Evolutionary conservation across 2,329 filamentous ascomycete genomes (phyloP).

Genomic region (Macroventuria anomochaeta): DNA sequence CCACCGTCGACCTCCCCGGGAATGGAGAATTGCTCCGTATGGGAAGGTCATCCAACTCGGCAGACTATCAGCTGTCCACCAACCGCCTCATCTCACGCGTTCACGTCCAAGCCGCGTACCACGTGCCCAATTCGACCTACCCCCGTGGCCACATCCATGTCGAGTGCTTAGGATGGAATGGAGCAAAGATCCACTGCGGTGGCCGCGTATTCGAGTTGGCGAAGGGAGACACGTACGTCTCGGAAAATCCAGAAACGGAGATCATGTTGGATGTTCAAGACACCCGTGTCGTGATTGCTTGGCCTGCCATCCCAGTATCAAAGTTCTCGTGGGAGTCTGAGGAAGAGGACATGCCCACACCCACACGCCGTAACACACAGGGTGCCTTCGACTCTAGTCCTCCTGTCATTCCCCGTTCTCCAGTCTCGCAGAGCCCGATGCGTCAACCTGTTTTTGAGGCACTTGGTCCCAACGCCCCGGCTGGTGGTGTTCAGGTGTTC

Average conservation of each 20-base stretch:
- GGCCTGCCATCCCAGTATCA: conserved; percentile 72
- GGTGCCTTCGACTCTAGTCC: conserved; percentile 63
- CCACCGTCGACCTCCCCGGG: conserved; percentile 79
- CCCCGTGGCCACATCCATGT: conserved; percentile 83
- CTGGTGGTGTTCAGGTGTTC: conserved; percentile 44
- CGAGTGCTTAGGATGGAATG: conserved; percentile 94
- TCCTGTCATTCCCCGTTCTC: conserved; percentile 73
- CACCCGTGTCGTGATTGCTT: conserved; percentile 84
- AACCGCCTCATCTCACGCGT: conserved; percentile 93
- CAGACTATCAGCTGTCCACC: conserved; percentile 90
- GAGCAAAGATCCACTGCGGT: conserved; percentile 89
- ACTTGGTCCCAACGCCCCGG: conserved; percentile 41
- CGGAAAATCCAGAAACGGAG: conserved; percentile 83
- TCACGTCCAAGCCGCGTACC: conserved; percentile 87
- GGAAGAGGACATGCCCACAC: conserved; percentile 63
- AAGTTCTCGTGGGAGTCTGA: conserved; percentile 55
- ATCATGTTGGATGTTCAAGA: conserved; percentile 97
- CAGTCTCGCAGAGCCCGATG: conserved; percentile 73
- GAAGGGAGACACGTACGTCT: conserved; percentile 89
- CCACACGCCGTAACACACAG: conserved; percentile 43
- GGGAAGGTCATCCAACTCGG: conserved; percentile 93
- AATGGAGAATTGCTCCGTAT: conserved; percentile 84
- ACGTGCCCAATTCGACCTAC: conserved; percentile 70
- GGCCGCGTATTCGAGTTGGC: conserved; percentile 82
- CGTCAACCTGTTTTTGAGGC: conserved; percentile 53